Evolutionary conservation across 176 grass and related monocot genomes (phyloP), one percentile per base, ranked within the genome.

Genomic region (Eleusine indica): DNA sequence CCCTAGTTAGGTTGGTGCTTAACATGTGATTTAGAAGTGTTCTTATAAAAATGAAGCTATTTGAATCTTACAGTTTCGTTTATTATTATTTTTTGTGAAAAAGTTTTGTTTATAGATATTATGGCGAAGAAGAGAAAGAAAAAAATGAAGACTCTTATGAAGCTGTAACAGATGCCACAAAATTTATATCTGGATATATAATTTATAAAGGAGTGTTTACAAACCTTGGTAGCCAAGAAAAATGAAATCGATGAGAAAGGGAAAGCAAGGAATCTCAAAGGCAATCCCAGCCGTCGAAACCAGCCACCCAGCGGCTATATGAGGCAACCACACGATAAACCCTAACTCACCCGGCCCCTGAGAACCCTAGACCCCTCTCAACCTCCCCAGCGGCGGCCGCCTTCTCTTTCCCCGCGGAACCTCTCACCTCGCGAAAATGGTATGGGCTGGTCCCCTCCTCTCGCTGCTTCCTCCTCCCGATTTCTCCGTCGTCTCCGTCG

Each of bases 251-350:
- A n/a, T 0, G 13, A 7, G 11, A 46, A 47, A 19, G 7, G 47
- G 9, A 56, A 56, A 40, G 53, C 10, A 71, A 71, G 41, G 70
- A 85, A 85, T 85, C 57, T 54, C 44, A 47, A 43, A 73, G 68
- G 40, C 68, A 86, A 86, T 86, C 84, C 3, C 37, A 80, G 76
- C 78, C 78, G 85, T 87, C 51, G 71, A 81, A 87, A 43, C 62
- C 57, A n/a, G 62, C 78, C 46, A 25, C 69, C 77, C 16, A 4
- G 43, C 46, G 77, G 47, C 84, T 86, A 86, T 86, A 87, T 75
- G 71, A 87, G 18, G 62, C 14, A 19, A 25, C 46, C 48, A 13
- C 75, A 15, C 18, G 25, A 62, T 87, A 87, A 87, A 76, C 85
- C 85, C 85, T 87, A 87, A 52, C 57, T 66, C 68, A 38, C 40